Evolutionary conservation across 2,329 filamentous ascomycete genomes (phyloP).

Genomic region (Elsinoe arachidis): DNA sequence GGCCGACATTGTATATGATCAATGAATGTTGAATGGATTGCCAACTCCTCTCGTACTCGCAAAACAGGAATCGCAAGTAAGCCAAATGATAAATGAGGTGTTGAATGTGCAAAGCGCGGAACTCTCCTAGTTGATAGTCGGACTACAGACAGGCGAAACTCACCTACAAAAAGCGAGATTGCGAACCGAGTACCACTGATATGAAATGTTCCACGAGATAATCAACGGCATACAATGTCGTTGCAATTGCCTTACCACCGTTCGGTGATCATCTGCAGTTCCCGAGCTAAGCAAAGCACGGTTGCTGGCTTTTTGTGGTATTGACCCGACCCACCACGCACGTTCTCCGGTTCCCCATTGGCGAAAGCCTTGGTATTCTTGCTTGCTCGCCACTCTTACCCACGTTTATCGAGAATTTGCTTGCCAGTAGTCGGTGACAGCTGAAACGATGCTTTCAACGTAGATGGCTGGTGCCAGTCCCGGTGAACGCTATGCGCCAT

Average conservation of each 20-base stretch:
- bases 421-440: conserved; percentile 4
- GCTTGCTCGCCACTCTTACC: not conserved
- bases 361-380: not conserved
- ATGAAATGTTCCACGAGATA: not conserved
- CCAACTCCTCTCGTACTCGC: not conserved
- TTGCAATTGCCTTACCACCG: conserved; percentile 2
- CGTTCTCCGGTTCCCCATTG: conserved; percentile 7
- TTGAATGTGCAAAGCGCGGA: not conserved
- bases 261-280: conserved; percentile 9
- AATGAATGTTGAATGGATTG: not conserved
- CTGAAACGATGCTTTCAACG: conserved; percentile 3
- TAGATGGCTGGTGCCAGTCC: conserved; percentile 10
- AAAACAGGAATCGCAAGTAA: conserved; percentile 7
- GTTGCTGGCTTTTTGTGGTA: not conserved
- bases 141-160: not conserved
- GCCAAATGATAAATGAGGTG: conserved; percentile 4
- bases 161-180: conserved; percentile 1
- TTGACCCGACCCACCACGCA: conserved; percentile 4
- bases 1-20: conserved; percentile 4
- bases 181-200: conserved; percentile 5
- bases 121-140: not conserved
- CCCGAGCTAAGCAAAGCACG: conserved; percentile 10
- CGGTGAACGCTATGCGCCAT: conserved; percentile 5
- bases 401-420: not conserved
- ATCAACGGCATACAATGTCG: not conserved